These are phyloP conservation scores for Cystobasidium ongulense DNA, from an alignment of 768 basidiomycete species.

Conservation along the genomic window DNA sequence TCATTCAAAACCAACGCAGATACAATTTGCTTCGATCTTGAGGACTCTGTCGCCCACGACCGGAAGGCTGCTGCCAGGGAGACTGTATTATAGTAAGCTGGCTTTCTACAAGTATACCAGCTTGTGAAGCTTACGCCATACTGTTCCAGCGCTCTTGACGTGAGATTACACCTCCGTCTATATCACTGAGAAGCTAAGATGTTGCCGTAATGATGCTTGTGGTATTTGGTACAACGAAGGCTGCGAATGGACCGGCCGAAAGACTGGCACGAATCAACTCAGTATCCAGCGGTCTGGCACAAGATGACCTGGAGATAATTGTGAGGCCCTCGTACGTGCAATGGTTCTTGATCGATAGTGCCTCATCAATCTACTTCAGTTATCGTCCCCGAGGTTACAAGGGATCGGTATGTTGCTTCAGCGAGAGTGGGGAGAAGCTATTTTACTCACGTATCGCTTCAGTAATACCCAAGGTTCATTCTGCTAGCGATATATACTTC, in stretches of 20 bases:
- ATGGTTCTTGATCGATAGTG: too few species aligned
- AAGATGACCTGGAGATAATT: constrained; percentile 41
- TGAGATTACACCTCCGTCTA: background rate
- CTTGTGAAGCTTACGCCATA: background rate
- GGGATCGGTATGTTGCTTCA: constrained; percentile 49
- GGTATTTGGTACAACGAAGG: background rate
- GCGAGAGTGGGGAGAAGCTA: background rate
- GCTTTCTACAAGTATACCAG: background rate
- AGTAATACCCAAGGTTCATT: constrained; percentile 76
- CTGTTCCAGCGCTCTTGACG: constrained; percentile 9
- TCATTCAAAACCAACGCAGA: background rate
- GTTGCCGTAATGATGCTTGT: background rate
- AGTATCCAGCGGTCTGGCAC: constrained; percentile 40
- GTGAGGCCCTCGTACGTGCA: constrained; percentile 30
- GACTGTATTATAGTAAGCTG: constrained; percentile 16
- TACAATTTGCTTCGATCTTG: constrained; percentile 24
- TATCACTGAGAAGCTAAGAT: background rate
- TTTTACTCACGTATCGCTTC: background rate
- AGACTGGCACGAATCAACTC: constrained; percentile 45
- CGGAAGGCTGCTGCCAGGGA: constrained; percentile 26
- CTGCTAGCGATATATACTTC: constrained; percentile 56
- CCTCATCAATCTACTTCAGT: constrained; percentile 46
- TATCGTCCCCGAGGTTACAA: constrained; percentile 51
- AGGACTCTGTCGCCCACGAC: constrained; percentile 23
- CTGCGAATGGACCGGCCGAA: constrained; percentile 27